These are phyloP conservation scores for Arthrinium puccinioides DNA, from an alignment of 2,329 filamentous ascomycete genomes.

Conservation along the genomic window DNA sequence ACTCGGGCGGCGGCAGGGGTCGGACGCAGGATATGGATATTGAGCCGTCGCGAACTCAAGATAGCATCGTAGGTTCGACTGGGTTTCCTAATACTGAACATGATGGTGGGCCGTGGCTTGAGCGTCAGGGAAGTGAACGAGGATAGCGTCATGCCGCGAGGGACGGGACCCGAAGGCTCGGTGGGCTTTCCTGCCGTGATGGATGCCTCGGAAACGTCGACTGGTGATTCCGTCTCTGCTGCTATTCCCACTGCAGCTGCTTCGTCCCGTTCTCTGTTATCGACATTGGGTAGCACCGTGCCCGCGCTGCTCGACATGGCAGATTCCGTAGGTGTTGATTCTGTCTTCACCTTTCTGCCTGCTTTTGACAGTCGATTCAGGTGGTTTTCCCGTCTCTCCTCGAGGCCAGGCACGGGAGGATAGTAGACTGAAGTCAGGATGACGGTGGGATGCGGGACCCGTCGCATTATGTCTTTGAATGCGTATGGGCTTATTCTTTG, in stretches of 20 bases:
- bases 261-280: not conserved
- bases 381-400: not conserved
- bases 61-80: constrained; percentile 50
- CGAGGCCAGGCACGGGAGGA: not conserved
- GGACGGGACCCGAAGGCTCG: constrained; percentile 22
- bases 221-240: not conserved
- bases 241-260: no score
- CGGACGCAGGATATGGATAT: constrained; percentile 46
- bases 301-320: constrained; percentile 13
- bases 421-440: constrained; percentile 1
- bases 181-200: no score
- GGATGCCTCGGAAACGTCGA: constrained; percentile 2
- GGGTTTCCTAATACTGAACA: constrained; percentile 50
- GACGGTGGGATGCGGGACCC: not conserved
- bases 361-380: not conserved
- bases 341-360: not conserved
- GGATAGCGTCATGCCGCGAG: constrained; percentile 51
- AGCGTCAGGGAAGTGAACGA: constrained; percentile 51
- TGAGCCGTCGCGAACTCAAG: constrained; percentile 35
- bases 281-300: no score
- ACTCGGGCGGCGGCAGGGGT: constrained; percentile 39
- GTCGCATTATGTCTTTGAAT: not conserved
- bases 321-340: not conserved
- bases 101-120: constrained; percentile 41
- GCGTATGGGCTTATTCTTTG: no score